A percentile compares a stretch with the other conserved stretches of the same genome.
Conservation (phyloP, 2,329 filamentous ascomycete genomes). For the Botrytis porri region DNA sequence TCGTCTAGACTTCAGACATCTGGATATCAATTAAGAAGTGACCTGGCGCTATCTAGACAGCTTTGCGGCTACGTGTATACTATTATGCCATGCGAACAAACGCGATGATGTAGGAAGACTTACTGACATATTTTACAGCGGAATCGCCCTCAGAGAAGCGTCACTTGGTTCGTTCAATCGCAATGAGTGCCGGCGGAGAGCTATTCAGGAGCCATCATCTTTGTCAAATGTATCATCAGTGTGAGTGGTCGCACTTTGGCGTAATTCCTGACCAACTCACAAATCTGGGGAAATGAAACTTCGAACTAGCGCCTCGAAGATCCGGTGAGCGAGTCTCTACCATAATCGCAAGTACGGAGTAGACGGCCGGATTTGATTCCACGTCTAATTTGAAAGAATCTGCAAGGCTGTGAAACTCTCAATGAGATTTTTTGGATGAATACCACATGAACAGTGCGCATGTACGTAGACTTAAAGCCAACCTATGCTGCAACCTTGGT, state of each 20-base stretch:
- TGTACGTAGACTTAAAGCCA: not conserved
- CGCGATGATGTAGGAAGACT: not conserved
- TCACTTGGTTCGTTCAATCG: not conserved
- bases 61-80: not conserved
- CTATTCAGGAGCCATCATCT: not conserved
- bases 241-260: not conserved
- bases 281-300: not conserved
- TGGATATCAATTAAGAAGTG: not conserved
- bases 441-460: not conserved
- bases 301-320: not conserved
- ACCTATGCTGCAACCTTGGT: not conserved
- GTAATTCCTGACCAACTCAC: not conserved
- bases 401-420: not conserved
- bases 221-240: not conserved
- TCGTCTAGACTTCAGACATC: not conserved
- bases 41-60: not conserved
- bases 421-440: not conserved
- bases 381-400: not conserved
- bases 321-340: not conserved
- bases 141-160: not conserved
- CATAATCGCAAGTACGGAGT: not conserved
- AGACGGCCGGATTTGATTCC: not conserved
- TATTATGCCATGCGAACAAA: not conserved
- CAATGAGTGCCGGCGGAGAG: not conserved
- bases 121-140: not conserved